Evolutionary conservation across 345 rosid genomes (phyloP).

Genomic region (Citrus australasica): DNA sequence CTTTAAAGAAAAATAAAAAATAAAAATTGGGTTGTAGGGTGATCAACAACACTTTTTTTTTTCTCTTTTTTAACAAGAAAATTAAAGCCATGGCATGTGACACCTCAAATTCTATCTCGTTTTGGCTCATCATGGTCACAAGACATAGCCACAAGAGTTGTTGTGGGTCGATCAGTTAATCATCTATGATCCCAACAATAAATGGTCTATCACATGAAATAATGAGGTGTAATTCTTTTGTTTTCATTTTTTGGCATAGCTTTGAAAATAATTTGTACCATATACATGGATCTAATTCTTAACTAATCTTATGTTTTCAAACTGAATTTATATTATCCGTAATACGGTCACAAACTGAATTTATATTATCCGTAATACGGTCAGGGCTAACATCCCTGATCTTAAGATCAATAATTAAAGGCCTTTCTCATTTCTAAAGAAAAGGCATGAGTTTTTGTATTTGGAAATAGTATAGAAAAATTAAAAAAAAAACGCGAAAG

Average conservation of each 20-base stretch:
- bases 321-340: no score
- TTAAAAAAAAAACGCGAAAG: no score
- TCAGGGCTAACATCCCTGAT: not conserved
- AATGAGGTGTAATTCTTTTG: not conserved
- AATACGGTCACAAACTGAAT: not conserved
- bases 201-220: not conserved
- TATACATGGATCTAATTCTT: not conserved
- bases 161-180: not conserved
- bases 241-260: not conserved
- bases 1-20: not conserved
- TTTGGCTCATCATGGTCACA: not conserved
- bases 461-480: not conserved
- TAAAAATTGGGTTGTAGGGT: not conserved
- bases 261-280: not conserved
- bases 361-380: not conserved
- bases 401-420: not conserved
- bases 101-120: not conserved
- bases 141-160: not conserved
- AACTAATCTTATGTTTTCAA: not conserved
- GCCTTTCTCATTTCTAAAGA: not conserved
- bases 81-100: slow-evolving; percentile 5
- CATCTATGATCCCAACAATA: not conserved
- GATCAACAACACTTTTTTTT: slow-evolving; percentile 3
- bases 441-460: not conserved
- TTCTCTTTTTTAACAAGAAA: not conserved